Evolutionary conservation across 805 yeast species (phyloP).

Genomic region (Hanseniaspora pseudoguilliermondii): DNA sequence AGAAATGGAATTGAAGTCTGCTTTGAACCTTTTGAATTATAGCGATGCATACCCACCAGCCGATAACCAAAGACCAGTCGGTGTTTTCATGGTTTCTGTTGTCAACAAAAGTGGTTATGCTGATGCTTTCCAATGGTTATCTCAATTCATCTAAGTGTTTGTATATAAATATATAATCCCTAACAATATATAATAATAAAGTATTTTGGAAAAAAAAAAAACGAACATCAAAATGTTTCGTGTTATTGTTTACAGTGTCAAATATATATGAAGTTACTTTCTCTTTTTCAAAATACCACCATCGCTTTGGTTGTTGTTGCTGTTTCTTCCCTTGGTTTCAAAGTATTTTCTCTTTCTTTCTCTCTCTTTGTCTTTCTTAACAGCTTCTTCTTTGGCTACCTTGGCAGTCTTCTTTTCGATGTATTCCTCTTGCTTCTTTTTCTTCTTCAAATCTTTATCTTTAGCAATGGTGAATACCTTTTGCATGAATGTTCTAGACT

Average conservation of each 20-base stretch:
- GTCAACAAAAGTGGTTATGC: constrained; percentile 98
- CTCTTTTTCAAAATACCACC: constrained; percentile 3
- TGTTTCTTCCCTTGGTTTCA: constrained; percentile 47
- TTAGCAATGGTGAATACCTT: constrained; percentile 73
- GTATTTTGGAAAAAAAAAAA: background rate
- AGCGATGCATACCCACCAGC: constrained; percentile 79
- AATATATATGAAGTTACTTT: background rate
- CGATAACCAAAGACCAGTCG: constrained; percentile 76
- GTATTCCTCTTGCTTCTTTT: constrained; percentile 57
- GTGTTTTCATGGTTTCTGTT: constrained; percentile 93
- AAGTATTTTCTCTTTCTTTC: constrained; percentile 83
- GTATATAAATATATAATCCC: background rate
- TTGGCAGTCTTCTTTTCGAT: constrained; percentile 60
- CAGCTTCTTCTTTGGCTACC: constrained; percentile 55
- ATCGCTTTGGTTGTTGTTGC: constrained; percentile 21
- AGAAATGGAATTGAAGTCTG: constrained; percentile 85
- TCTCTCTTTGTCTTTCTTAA: constrained; percentile 58
- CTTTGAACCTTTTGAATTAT: constrained; percentile 61
- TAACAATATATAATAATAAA: too few species aligned
- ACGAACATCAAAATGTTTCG: background rate
- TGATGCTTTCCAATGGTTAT: constrained; percentile 96
- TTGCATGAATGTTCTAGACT: constrained; percentile 78
- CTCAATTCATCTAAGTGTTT: constrained; percentile 67
- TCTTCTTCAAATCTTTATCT: constrained; percentile 70
- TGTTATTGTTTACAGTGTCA: background rate